Evolutionary conservation across 2,329 filamentous ascomycete species (phyloP).

Genomic region (Colletotrichum limetticola): DNA sequence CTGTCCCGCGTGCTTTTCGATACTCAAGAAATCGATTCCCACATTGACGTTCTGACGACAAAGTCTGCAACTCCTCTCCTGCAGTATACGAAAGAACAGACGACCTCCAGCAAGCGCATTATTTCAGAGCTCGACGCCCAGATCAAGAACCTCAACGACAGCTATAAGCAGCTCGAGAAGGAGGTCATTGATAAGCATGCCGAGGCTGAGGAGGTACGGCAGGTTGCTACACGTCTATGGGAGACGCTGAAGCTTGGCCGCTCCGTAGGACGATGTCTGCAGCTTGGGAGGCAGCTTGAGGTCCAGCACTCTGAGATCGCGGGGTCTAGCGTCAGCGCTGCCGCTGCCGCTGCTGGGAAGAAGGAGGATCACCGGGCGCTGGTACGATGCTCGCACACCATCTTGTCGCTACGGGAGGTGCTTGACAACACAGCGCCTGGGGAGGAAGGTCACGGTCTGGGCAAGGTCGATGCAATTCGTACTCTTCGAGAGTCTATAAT

Average conservation of each 20-base stretch:
- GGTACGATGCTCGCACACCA: conserved; percentile 82
- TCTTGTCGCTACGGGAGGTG: conserved; percentile 80
- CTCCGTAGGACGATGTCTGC: conserved; percentile 80
- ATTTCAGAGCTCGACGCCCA: conserved; percentile 83
- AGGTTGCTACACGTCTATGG: conserved; percentile 82
- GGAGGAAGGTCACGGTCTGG: conserved; percentile 81
- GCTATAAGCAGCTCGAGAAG: conserved; percentile 85
- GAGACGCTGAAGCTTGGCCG: conserved; percentile 82
- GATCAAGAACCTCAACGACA: conserved; percentile 82
- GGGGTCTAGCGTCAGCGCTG: conserved; percentile 44
- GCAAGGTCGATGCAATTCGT: conserved; percentile 76
- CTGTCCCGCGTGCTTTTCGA: conserved; percentile 95
- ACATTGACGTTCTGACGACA: conserved; percentile 90
- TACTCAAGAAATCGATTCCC: conserved; percentile 94
- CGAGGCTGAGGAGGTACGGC: conserved; percentile 83
- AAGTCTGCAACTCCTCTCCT: conserved; percentile 85
- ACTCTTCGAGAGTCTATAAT: conserved; percentile 77
- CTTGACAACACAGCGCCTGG: conserved; percentile 74
- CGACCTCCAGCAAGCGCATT: conserved; percentile 76
- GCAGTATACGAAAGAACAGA: conserved; percentile 79
- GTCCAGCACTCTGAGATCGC: conserved; percentile 81
- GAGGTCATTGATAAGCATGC: conserved; percentile 89
- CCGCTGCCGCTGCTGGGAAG: conserved; percentile 49
- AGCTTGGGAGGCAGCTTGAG: conserved; percentile 86
- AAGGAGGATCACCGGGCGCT: conserved; percentile 82